Conservation (phyloP, 169 alveolate genomes). For the Plasmodium gonderi region DNA sequence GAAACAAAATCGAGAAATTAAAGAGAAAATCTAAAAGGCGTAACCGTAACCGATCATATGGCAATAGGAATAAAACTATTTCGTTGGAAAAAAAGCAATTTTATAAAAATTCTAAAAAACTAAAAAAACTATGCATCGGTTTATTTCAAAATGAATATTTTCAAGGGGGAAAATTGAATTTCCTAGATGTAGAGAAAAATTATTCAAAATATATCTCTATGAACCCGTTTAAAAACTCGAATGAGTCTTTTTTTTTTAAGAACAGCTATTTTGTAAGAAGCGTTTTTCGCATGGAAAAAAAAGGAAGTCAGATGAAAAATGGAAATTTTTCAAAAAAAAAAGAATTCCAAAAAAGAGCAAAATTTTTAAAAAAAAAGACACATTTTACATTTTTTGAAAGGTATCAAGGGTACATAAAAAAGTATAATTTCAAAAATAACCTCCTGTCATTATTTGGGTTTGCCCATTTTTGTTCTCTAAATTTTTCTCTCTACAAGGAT, state of each 20-base stretch:
- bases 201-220: constrained; percentile 13
- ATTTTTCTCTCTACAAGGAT: constrained; percentile 3
- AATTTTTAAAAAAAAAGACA: not conserved
- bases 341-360: not conserved
- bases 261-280: constrained; percentile 30
- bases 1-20: not conserved
- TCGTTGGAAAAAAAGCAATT: constrained; percentile 1
- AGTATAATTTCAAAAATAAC: constrained; percentile 26
- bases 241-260: constrained; percentile 31
- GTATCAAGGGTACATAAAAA: constrained; percentile 16
- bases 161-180: not conserved
- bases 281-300: not conserved
- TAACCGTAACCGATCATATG: not conserved
- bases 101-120: constrained; percentile 11
- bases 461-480: constrained; percentile 65
- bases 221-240: constrained; percentile 27
- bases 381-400: not conserved
- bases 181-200: not conserved
- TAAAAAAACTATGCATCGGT: not conserved
- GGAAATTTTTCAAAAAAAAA: not conserved
- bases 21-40: not conserved
- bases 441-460: constrained; percentile 49
- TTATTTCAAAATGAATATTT: constrained; percentile 39
- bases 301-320: not conserved
- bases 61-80: not conserved